These are phyloP conservation scores for Metschnikowia cerradonensis DNA, from an alignment of 805 yeast genomes.

Conservation along the genomic window DNA sequence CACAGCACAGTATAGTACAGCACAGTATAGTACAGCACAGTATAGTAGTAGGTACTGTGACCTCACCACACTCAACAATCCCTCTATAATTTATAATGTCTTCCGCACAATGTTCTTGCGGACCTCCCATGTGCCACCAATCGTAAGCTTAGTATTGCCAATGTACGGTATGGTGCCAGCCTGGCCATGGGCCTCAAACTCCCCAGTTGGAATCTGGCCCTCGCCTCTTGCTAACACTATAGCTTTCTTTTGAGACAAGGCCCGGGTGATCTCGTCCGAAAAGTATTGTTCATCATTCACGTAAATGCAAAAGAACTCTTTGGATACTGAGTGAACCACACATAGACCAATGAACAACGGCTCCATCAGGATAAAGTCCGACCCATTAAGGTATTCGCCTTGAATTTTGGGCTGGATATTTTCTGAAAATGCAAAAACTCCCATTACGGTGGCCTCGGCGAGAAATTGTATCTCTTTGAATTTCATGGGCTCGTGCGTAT, in stretches of 20 bases:
- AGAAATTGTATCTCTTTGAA: neutral
- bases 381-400: neutral
- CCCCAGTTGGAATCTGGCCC: conserved; percentile 62
- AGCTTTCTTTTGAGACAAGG: conserved; percentile 17
- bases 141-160: conserved; percentile 28
- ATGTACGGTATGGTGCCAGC: conserved; percentile 18
- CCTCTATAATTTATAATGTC: neutral
- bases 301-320: conserved; percentile 49
- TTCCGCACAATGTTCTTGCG: conserved; percentile 29
- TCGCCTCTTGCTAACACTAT: conserved; percentile 56
- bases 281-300: conserved; percentile 38
- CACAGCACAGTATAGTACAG: too few relatives aligned
- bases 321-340: conserved; percentile 55
- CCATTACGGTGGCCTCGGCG: conserved; percentile 16
- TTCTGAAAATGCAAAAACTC: conserved; percentile 5
- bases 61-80: neutral
- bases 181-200: conserved; percentile 25
- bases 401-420: neutral
- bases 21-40: too few relatives aligned
- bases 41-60: too few relatives aligned
- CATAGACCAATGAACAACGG: conserved; percentile 47
- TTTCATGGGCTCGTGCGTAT: conserved; percentile 2
- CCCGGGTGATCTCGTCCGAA: conserved; percentile 8
- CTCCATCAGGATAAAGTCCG: conserved; percentile 1
- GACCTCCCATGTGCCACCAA: conserved; percentile 56